Base-by-base conservation (phyloP, 306 rosid genomes). In the Pterocarpus santalinus region DNA sequence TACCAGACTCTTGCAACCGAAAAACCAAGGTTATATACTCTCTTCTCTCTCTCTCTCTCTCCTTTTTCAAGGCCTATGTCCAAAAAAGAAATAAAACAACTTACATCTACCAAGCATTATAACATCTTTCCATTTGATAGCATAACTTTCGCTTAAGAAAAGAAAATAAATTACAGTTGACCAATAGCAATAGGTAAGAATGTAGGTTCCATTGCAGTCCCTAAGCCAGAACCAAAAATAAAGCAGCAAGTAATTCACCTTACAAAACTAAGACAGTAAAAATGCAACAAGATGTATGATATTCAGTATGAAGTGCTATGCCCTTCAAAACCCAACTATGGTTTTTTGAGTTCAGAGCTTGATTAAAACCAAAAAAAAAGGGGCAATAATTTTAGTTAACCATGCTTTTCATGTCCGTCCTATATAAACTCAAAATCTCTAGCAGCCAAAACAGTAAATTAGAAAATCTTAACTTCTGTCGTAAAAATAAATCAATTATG, bases 401-500 rank as follows among this genome's bases (percentile, higher is more conserved):
- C 36, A 74, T 61, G 13, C 49, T 38, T 61, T 62, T 58, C 47
- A 38, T 22, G 39, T 80, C 14, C 62, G 22, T 43, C 64, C 62
- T 33, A 77, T 39, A 55, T 70, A 33, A 60, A 32, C 80, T 41
- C 47, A 63, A 44, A 66, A 5, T 43, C 14, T 56, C 65, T 2
- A 14, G 74, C 16, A 67, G 32, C 52, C 39, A 36, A 56, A 57
- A 44, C 13, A 46, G 15, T 28, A 57, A 46, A 28, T 63, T 62
- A 10, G 38, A 73, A 22, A 22, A 65, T 56, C 39, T 22, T 36
- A 78, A 66, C 36, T 17, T 61, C 46, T 13, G 78, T 52, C 30
- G 55, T 52, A 72, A 82, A 82, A 82, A 76, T 41, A 34, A 68
- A 69, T 12, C 61, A 16, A 2, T 55, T n/a, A 22, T 62, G 28